Evolutionary conservation across 1,284 basidiomycete genomes (phyloP).

Genomic region (Cryptococcus maquisensis): DNA sequence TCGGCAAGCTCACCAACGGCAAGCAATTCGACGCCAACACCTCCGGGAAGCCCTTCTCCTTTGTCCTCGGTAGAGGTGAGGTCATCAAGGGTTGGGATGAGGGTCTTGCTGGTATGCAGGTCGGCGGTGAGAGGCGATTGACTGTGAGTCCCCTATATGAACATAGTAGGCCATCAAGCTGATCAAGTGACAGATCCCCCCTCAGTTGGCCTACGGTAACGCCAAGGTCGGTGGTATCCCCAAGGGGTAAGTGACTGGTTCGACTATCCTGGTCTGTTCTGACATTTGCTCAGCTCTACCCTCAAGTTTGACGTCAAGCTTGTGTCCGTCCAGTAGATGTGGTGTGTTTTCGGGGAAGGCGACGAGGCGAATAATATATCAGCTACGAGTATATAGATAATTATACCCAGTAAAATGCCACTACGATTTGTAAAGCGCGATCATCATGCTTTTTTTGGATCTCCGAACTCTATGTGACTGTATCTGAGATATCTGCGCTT

Average conservation of each 20-base stretch:
- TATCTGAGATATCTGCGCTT: too few species aligned
- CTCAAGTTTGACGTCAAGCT: slow-evolving; percentile 57
- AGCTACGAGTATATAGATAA: too few species aligned
- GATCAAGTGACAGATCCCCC: slow-evolving; percentile 33
- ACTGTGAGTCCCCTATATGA: slow-evolving; percentile 58
- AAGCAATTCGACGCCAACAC: slow-evolving; percentile 86
- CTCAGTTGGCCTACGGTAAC: slow-evolving; percentile 54
- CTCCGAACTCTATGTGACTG: too few species aligned
- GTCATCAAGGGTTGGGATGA: slow-evolving; percentile 96
- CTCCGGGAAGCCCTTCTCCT: slow-evolving; percentile 83
- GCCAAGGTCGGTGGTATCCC: slow-evolving; percentile 54
- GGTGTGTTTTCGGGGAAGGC: background rate
- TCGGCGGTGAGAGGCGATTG: slow-evolving; percentile 81
- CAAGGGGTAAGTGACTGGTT: slow-evolving; percentile 38
- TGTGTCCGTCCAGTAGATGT: slow-evolving; percentile 50
- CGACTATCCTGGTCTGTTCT: background rate
- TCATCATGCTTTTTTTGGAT: too few species aligned
- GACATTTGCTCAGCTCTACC: slow-evolving; percentile 41
- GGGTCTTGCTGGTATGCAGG: slow-evolving; percentile 85
- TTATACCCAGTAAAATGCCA: too few species aligned
- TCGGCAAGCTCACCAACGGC: slow-evolving; percentile 70
- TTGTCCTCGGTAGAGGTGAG: slow-evolving; percentile 80
- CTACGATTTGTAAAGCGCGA: too few species aligned
- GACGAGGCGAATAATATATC: too few species aligned
- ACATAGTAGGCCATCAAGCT: background rate